Conservation (phyloP, 2,329 filamentous ascomycete genomes). For the Claviceps pazoutovae region DNA sequence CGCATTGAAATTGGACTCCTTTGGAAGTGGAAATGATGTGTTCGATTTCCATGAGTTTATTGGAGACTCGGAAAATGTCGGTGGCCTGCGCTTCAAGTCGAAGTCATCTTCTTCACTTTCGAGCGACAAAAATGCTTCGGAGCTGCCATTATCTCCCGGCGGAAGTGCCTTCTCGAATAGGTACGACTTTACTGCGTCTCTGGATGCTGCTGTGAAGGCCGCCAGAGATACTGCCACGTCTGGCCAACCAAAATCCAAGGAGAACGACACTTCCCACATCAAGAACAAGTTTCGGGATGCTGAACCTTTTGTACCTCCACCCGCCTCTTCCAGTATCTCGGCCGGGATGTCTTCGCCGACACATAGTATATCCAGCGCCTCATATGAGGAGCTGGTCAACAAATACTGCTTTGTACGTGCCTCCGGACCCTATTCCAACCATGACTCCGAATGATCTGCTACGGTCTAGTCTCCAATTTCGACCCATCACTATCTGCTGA, state of each 20-base stretch:
- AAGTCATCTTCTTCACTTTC: conserved; percentile 50
- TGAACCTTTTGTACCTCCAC: conserved; percentile 5
- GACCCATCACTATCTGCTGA: neutral
- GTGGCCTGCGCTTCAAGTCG: conserved; percentile 55
- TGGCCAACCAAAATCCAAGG: conserved; percentile 21
- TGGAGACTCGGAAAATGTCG: conserved; percentile 41
- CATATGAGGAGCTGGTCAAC: conserved; percentile 93
- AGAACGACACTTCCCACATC: conserved; percentile 45
- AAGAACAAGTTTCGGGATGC: conserved; percentile 28
- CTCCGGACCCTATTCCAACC: conserved; percentile 21
- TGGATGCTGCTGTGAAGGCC: conserved; percentile 66
- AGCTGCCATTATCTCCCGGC: conserved; percentile 39
- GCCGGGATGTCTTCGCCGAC: conserved; percentile 14
- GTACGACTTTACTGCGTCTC: conserved; percentile 91
- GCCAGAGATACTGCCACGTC: conserved; percentile 46
- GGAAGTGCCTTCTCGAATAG: conserved; percentile 76
- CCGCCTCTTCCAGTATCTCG: conserved; percentile 1
- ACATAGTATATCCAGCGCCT: conserved; percentile 57
- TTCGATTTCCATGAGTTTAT: conserved; percentile 47
- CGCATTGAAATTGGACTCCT: conserved; percentile 51
- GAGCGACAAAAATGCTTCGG: conserved; percentile 43
- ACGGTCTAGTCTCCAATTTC: conserved; percentile 4
- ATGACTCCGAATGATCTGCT: conserved; percentile 10
- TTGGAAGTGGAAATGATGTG: conserved; percentile 44
- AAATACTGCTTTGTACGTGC: conserved; percentile 99